These are phyloP conservation scores for Lanmaoa rubissima DNA, from an alignment of 768 basidiomycete genomes.

Conservation along the genomic window DNA sequence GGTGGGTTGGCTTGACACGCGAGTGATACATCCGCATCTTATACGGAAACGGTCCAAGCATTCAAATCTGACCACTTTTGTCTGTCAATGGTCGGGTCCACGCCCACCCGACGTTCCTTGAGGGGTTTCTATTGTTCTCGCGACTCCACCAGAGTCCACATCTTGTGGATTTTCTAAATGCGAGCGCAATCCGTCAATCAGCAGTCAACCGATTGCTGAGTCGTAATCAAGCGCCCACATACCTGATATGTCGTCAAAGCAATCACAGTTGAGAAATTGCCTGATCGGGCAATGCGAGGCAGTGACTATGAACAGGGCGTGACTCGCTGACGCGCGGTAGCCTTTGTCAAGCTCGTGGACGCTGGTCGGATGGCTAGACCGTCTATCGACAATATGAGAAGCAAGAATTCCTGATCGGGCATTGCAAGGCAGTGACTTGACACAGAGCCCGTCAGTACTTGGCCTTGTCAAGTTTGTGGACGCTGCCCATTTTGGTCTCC, in stretches of 20 bases:
- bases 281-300: background rate
- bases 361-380: too few species aligned
- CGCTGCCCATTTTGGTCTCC: background rate
- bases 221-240: constrained; percentile 8
- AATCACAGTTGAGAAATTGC: background rate
- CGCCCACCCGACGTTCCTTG: background rate
- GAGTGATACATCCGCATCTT: constrained; percentile 9
- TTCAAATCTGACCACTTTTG: constrained; percentile 6
- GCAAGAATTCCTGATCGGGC: too few species aligned
- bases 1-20: background rate
- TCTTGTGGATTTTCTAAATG: background rate
- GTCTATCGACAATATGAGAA: too few species aligned
- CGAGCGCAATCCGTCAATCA: background rate
- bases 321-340: too few species aligned
- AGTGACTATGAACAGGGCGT: background rate
- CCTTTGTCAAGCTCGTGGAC: background rate
- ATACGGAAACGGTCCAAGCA: constrained; percentile 11
- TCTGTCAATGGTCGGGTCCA: constrained; percentile 4
- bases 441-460: too few species aligned
- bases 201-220: background rate
- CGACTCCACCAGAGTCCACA: constrained; percentile 9
- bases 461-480: background rate
- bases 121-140: constrained; percentile 18
- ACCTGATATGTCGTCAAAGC: background rate
- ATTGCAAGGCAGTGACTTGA: too few species aligned